These are phyloP conservation scores for Patellaria atrata DNA, from an alignment of 495 filamentous ascomycete species.

Conservation along the genomic window DNA sequence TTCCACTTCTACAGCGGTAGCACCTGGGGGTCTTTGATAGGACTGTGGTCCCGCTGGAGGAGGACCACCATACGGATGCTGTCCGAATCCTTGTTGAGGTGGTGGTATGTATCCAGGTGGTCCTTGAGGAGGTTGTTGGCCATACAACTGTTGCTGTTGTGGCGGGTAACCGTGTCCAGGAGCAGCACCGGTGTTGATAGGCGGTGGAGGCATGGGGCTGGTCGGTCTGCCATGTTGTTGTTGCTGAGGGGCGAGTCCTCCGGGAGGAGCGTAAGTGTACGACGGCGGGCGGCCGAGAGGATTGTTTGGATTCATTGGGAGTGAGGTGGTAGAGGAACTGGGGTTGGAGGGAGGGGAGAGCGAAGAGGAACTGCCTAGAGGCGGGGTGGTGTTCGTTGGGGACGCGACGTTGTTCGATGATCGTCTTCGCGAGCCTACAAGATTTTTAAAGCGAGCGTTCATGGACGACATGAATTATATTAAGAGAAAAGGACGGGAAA, in stretches of 20 bases:
- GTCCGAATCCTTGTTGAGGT: conserved; percentile 13
- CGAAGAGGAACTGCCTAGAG: conserved; percentile 12
- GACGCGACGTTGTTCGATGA: conserved; percentile 24
- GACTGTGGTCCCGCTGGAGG: conserved; percentile 11
- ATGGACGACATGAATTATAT: conserved; percentile 25
- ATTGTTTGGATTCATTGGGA: conserved; percentile 26
- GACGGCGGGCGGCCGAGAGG: conserved; percentile 28
- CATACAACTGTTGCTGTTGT: conserved; percentile 16
- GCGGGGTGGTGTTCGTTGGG: conserved; percentile 11
- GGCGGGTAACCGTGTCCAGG: conserved; percentile 16
- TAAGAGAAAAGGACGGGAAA: no score
- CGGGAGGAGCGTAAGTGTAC: conserved; percentile 29
- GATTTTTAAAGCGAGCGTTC: conserved; percentile 25
- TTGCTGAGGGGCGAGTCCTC: conserved; percentile 16
- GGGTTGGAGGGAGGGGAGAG: conserved; percentile 19
- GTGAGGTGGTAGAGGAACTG: conserved; percentile 15
- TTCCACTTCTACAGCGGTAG: conserved; percentile 64
- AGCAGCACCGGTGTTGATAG: conserved; percentile 22
- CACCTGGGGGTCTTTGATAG: conserved; percentile 12
- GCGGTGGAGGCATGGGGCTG: conserved; percentile 24
- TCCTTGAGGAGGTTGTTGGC: conserved; percentile 17
- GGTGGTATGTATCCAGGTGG: conserved; percentile 14
- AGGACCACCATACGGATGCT: conserved; percentile 13
- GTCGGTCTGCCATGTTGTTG: conserved; percentile 22
- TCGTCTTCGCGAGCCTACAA: conserved; percentile 25